These are phyloP conservation scores for Pseudonitzschia multiseries DNA, from an alignment of 108 stramenopile genomes.

Conservation along the genomic window DNA sequence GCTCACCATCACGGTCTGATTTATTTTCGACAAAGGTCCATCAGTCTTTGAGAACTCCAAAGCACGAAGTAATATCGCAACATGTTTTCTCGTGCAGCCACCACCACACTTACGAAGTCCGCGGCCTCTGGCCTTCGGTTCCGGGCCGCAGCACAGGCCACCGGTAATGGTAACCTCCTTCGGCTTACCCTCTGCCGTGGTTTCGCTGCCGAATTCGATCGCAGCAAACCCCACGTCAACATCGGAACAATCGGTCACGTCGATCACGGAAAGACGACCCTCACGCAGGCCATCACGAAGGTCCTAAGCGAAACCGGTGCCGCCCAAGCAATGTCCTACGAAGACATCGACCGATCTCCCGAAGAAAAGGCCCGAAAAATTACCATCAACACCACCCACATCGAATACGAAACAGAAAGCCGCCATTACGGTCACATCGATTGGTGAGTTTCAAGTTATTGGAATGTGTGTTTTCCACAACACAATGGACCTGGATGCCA, in stretches of 20 bases:
- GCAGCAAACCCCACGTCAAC: conserved; percentile 96
- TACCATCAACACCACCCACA: conserved; percentile 92
- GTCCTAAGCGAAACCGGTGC: conserved; percentile 91
- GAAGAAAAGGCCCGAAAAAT: conserved; percentile 95
- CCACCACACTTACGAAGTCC: conserved; percentile 25
- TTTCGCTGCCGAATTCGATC: conserved; percentile 58
- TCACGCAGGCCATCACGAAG: conserved; percentile 99
- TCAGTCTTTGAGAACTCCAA: background rate
- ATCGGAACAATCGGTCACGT: conserved; percentile 99
- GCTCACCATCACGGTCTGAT: background rate
- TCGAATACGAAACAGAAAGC: conserved; percentile 95
- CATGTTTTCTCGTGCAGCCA: conserved; percentile 41
- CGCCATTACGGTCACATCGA: conserved; percentile 99
- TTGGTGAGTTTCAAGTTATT: conserved; percentile 77
- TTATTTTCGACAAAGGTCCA: background rate
- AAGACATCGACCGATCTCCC: conserved; percentile 98
- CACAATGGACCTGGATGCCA: no score
- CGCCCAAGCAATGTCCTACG: conserved; percentile 84
- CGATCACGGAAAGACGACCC: conserved; percentile 99
- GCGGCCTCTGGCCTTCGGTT: conserved; percentile 2
- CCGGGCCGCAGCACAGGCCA: conserved; percentile 1
- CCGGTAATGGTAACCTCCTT: conserved; percentile 15
- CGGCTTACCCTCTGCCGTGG: conserved; percentile 29
- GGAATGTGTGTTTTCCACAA: background rate
- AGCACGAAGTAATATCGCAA: no score